Evolutionary conservation across 306 rosid species (phyloP), one percentile per base, ranked within the genome.

Genomic region (Senna siamea): DNA sequence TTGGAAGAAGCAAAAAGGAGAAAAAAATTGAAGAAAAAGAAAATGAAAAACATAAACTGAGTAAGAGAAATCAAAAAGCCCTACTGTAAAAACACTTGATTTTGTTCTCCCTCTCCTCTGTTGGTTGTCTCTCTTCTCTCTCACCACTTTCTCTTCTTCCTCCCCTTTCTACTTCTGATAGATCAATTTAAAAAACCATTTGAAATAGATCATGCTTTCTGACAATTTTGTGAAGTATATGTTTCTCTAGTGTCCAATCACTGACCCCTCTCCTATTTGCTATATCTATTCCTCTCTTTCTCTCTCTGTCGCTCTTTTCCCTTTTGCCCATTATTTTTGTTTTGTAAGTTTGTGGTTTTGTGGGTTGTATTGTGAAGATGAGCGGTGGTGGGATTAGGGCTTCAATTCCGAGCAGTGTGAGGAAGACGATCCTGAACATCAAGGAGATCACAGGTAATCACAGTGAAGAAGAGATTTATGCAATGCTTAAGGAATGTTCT

Each of bases 401-500:
- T 92, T 82, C 97, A 81, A 92, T 89, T 88, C 93, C 99, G 2
- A 81, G 13, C 84, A 77, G 83, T 74, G 87, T 70, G 70, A 85
- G 75, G 89, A 88, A 79, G 83, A 83, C 72, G 95, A 88, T 94
- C 93, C 89, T 85, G 86, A 83, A 80, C 82, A 85, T 94, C 18
- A 87, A 87, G 76, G 99, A 94, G 95, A 89, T 94, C 88, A 68
- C 95, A 18, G 95, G 84, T 9, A 87, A 88, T 79, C 95, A 92
- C 72, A 89, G 88, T 82, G 95, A 92, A 23, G 96, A 89, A 22
- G 99, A 94, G 69, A 87, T 92, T 79, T 83, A 92, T 82, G 90
- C 97, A 88, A 92, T 92, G 97, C 99, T 94, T 61, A 88, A 77
- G 79, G 99, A 94, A 61, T 94, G 97, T 78, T 82, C 89, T 68